Percentiles rank a stretch among this genome's conserved stretches.
These are phyloP conservation scores for Lachancea dasiensis DNA, from an alignment of 805 yeast genomes.

Conservation along the genomic window DNA sequence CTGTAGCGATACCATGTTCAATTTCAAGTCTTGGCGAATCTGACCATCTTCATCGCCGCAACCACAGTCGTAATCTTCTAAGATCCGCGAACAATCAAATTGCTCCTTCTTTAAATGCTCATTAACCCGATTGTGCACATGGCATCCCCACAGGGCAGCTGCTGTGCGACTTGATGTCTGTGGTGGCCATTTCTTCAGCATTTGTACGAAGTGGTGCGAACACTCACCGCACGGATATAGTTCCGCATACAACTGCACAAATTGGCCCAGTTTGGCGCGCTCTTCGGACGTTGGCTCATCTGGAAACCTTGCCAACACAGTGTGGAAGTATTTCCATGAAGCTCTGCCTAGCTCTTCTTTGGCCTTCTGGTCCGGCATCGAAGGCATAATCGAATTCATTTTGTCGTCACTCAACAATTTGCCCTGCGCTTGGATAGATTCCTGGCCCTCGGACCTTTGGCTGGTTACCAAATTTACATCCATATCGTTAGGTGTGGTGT, in stretches of 20 bases:
- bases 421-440: not conserved
- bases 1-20: constrained; percentile 36
- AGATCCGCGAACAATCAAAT: constrained; percentile 79
- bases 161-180: constrained; percentile 68
- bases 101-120: constrained; percentile 56
- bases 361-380: constrained; percentile 71
- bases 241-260: constrained; percentile 72
- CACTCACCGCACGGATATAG: constrained; percentile 98
- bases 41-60: constrained; percentile 72
- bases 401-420: not conserved
- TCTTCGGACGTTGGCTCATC: constrained; percentile 66
- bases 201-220: constrained; percentile 78
- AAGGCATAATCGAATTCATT: constrained; percentile 70
- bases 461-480: constrained; percentile 10
- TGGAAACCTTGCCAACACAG: constrained; percentile 88
- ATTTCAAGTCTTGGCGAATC: constrained; percentile 13
- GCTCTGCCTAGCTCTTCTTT: constrained; percentile 83
- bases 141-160: constrained; percentile 97
- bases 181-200: constrained; percentile 73
- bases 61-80: constrained; percentile 94
- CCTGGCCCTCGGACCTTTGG: constrained; percentile 10
- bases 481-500: constrained; percentile 12
- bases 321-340: constrained; percentile 89
- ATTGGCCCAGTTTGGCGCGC: constrained; percentile 53
- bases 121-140: constrained; percentile 83